A percentile compares a stretch with the other conserved stretches of the same genome.
Evolutionary conservation across 1,139 yeast genomes (phyloP).

Genomic region (Debaryomyces singareniensis): DNA sequence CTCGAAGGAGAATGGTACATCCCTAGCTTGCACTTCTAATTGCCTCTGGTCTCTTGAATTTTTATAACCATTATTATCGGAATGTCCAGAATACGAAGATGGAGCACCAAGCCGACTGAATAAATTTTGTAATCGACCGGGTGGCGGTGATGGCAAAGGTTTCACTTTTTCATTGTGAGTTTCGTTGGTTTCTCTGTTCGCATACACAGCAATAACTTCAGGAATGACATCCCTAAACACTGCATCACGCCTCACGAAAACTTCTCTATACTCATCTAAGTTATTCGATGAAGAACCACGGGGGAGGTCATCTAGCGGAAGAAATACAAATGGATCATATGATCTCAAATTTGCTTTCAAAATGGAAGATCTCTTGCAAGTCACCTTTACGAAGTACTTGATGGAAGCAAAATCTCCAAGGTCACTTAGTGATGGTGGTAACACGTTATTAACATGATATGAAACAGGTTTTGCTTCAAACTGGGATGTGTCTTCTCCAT

Average conservation of each 20-base stretch:
- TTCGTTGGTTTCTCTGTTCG: conserved; percentile 5
- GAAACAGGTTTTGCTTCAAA: conserved; percentile 6
- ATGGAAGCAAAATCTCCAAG: conserved; percentile 41
- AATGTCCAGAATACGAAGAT: background rate
- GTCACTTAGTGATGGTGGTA: conserved; percentile 55
- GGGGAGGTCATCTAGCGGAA: conserved; percentile 43
- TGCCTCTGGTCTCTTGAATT: no score
- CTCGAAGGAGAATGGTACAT: conserved; percentile 42
- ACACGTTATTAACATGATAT: conserved; percentile 36
- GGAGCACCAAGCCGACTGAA: conserved; percentile 1
- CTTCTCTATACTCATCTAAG: conserved; percentile 28
- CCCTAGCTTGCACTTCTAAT: conserved; percentile 8
- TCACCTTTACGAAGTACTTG: conserved; percentile 51
- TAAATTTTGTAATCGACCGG: conserved; percentile 4
- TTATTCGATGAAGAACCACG: conserved; percentile 19
- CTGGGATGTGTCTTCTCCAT: conserved; percentile 3
- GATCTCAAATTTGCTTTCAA: conserved; percentile 45
- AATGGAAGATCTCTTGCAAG: conserved; percentile 51
- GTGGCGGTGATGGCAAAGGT: conserved; percentile 15
- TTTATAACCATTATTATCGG: no score
- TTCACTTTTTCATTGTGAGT: conserved; percentile 6
- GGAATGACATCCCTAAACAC: conserved; percentile 36
- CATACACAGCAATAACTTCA: conserved; percentile 35
- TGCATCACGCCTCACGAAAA: conserved; percentile 36
- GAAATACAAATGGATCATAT: conserved; percentile 44